Evolutionary conservation across 179 eudicot genomes (phyloP), one percentile per base, ranked within the genome.

Genomic region (Sideroxylon spinosum): DNA sequence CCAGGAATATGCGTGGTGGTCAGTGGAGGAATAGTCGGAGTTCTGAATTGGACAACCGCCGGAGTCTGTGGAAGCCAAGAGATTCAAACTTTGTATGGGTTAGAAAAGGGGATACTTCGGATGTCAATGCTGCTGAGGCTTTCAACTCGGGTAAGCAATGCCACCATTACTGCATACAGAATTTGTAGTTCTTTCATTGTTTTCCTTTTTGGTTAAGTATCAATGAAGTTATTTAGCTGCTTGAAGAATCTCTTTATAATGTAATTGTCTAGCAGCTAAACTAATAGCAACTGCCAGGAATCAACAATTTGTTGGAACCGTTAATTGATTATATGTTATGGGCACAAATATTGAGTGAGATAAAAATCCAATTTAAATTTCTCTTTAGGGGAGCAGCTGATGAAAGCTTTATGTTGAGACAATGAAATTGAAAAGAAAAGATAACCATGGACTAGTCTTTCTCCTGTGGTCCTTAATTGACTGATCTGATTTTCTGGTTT

Each of bases 11-110:
- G 80, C 17, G 60, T 73, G 55, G 67, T 22, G 32, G 59, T 29
- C 48, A 17, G 6, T 2, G 61, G 53, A 26, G 16, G 66, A 0
- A 9, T 64, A 6, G 62, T 26, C 7, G 46, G 55, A 50, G 46
- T 23, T 17, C n/a, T 68, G 67, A 48, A 29, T 13, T 50, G 32
- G 60, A 2, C n/a, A 44, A 49, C 50, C 0, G 25, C 46, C 13
- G 68, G 74, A 56, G 22, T 52, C n/a, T 26, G 32, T 32, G 53
- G 57, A 68, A 29, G 32, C 26, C 17, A 37, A 53, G 23, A 29
- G 81, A 72, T 77, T 65, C 73, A 48, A 73, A 69, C 68, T 77
- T 81, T 68, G 84, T 65, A 55, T 81, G 84, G 84, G 81, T 77
- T 57, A 81, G 74, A 62, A 81, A 81, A 63, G 84, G 50, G 32